Conservation (phyloP, 2,329 filamentous ascomycete species). For the Cercospora sesami region DNA sequence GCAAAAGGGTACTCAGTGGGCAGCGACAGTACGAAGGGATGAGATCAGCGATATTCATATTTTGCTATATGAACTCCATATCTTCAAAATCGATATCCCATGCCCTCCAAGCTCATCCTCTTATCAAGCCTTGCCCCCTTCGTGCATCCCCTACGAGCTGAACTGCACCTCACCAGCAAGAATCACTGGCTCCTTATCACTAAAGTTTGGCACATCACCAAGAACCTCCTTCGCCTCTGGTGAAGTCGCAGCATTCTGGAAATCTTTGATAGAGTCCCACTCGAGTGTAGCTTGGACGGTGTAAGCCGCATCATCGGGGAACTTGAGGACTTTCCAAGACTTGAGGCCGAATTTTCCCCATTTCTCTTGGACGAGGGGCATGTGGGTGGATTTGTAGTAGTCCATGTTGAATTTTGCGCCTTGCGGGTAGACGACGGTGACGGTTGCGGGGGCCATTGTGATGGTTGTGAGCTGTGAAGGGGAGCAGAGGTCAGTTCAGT, state of each 20-base stretch:
- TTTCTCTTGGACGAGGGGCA: constrained; percentile 40
- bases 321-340: constrained; percentile 37
- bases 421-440: constrained; percentile 40
- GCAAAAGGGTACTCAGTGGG: constrained; percentile 85
- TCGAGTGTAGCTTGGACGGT: constrained; percentile 40
- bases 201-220: constrained; percentile 41
- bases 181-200: constrained; percentile 39
- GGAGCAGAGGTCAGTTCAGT: too few relatives aligned
- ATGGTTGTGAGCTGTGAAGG: constrained; percentile 1
- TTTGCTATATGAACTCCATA: background rate
- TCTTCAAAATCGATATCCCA: background rate
- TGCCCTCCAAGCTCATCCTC: background rate
- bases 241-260: constrained; percentile 33
- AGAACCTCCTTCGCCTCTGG: constrained; percentile 33
- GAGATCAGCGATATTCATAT: background rate
- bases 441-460: constrained; percentile 22
- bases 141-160: constrained; percentile 6
- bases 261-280: constrained; percentile 33
- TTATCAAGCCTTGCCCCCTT: background rate
- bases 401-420: constrained; percentile 43
- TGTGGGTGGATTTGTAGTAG: constrained; percentile 44
- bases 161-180: constrained; percentile 34
- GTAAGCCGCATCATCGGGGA: constrained; percentile 36
- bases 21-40: constrained; percentile 41
- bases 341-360: constrained; percentile 39